Evolutionary conservation across 2,329 filamentous ascomycete species (phyloP), one percentile per base, ranked within the genome.

Genomic region (Chalaropsis thielavioides): DNA sequence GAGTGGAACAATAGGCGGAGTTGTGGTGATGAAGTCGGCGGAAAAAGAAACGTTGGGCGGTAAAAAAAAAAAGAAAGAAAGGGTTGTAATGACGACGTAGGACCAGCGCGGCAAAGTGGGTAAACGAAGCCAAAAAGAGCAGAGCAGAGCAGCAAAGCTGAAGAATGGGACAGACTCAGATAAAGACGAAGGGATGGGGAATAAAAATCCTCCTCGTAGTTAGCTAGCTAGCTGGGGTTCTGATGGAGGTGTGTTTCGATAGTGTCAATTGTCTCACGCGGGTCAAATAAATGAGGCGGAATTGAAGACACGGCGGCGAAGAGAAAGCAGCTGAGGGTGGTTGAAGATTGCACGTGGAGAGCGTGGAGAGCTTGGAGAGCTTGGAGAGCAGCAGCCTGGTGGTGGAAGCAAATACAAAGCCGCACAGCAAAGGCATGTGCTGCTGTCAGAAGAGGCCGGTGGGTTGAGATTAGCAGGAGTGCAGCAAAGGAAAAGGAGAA

Each of bases 91-190:
- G 24, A 22, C 15, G 38, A 46, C 15, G 13, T 56, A 31, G 7
- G 51, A 35, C 27, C 24, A 10, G 17, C 27, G 51, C 22, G 22
- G 51, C 27, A 56, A 56, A 56, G 51, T 56, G 51, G 51, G 51
- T 56, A 31, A 31, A 56, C 46, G 46, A 22, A 44, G 38, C 22
- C 59, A 61, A 27, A 2, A 44, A 61, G 40, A 44, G 19, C 17
- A 58, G 31, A 35, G 10, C 27, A 56, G 62, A 35, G 6, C 17
- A 58, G 31, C 24, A 58, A 35, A 35, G 54, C 54, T 8, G 38
- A 58, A 31, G 54, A 58, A 41, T 24, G 59, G 40, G 54, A 35
- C n/a, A 31, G 54, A 58, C 54, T 58, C 54, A 58, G 54, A 58
- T 17, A 38, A 58, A 58, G 24, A 51, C 19, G 24, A 58, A 35